Evolutionary conservation across 1,139 yeast genomes (phyloP), one percentile per base, ranked within the genome.

Genomic region (Geotrichum citri-aurantii): DNA sequence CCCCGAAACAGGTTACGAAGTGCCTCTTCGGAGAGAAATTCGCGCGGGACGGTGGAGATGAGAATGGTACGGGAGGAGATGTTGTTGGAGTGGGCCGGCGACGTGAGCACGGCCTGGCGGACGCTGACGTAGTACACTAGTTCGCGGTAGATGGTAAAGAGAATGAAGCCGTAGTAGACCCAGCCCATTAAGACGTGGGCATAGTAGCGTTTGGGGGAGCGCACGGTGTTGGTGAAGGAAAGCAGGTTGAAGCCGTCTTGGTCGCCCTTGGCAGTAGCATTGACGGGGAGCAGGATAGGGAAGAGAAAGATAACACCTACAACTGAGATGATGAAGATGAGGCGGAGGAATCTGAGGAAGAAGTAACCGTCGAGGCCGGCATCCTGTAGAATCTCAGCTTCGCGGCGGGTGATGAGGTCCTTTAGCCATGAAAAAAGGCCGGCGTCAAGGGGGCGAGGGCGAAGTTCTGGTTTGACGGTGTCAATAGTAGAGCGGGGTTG

Each of bases 361-460:
- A 91, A 84, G 74, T 90, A 93, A n/a, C 97, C 97, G 72, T 92
- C 98, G 11, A 89, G 73, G 50, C 97, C 95, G 29, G 90, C 80
- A 65, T 88, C 90, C 68, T 87, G 88, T 63, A 93, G 80, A 58
- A 90, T 73, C 69, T 80, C 88, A 1, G 85, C 68, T 64, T 87
- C 93, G 1, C 88, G 83, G 65, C 83, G 83, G n/a, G 69, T 60
- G 48, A 71, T 55, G 29, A 76, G 65, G 55, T 74, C 75, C 42
- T 50, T 54, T 44, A 74, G 54, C 79, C 79, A 76, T 17, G 64
- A 63, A 7, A 52, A 12, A 31, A 64, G 50, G 29, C 77, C 77
- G 3, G 62, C 48, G 3, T 66, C 59, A 48, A 74, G 65, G 1
- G 75, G 71, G 29, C 72, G 68, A 3, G 79, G 77, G 33, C 70